Evolutionary conservation across 2,329 filamentous ascomycete species (phyloP), one percentile per base, ranked within the genome.

Genomic region (Acarospora socialis): DNA sequence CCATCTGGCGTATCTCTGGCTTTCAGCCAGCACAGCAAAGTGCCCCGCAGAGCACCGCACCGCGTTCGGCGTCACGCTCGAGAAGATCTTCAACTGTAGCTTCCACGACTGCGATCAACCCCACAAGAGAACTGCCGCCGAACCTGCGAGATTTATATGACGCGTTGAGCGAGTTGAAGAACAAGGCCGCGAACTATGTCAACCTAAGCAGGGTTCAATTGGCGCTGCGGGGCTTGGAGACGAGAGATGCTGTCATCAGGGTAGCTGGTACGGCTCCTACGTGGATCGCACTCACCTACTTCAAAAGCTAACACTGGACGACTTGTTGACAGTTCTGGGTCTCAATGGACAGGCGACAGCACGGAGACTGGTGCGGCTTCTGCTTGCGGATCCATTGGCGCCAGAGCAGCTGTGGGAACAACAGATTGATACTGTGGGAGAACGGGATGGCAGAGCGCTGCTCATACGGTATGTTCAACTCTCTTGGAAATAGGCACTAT

Each of bases 381-480:
- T 83, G 8, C 59, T 84, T 2, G 75, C 77, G 2, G 80, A 86
- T 51, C 77, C 80, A 4, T 54, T 86, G 41, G 63, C 63, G 21
- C 55, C 66, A 4, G 65, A 70, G 41, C 65, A 73, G 41, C 53
- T 62, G 16, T 86, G 80, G 80, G 80, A 86, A 53, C 59, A 60
- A 46, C 59, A 72, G 36, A 51, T 84, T 37, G 62, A 67, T 19
- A 44, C 46, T 8, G 48, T 50, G 8, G 61, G 67, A 38, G 62
- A 68, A 41, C 50, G 48, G 35, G 52, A 60, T 17, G 51, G 57
- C 18, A 62, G 62, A 38, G 76, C 77, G 2, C 52, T 84, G 34
- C 57, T 84, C 12, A 63, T 86, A 36, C 66, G 73, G 44, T 66
- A 75, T 22, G 57, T 53, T 4, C 40, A 70, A 30, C 46, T 83